Evolutionary conservation across 2,329 filamentous ascomycete genomes (phyloP).

Genomic region (Penicillium concentricum): DNA sequence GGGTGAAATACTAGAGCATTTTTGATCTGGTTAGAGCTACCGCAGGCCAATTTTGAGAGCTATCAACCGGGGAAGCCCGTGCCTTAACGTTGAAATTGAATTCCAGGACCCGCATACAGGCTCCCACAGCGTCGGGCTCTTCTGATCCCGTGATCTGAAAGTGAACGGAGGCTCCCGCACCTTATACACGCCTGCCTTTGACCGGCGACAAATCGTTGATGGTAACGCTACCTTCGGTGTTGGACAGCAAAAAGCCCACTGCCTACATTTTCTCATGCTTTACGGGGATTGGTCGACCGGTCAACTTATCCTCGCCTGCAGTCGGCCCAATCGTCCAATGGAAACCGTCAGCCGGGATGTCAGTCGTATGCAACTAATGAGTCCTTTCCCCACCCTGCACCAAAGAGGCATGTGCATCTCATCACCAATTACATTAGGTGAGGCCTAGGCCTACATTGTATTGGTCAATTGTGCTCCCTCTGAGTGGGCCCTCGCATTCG

Average conservation of each 20-base stretch:
- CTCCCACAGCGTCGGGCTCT: conserved; percentile 38
- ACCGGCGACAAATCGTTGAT: conserved; percentile 36
- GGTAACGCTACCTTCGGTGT: conserved; percentile 18
- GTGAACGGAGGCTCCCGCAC: conserved; percentile 35
- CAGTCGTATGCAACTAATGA: conserved; percentile 32
- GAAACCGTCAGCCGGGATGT: conserved; percentile 16
- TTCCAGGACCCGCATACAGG: conserved; percentile 37
- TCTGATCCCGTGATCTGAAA: conserved; percentile 41
- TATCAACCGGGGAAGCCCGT: conserved; percentile 6
- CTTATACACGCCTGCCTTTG: conserved; percentile 29
- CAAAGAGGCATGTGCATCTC: conserved; percentile 15
- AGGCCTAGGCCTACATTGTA: conserved; percentile 5
- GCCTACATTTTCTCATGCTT: conserved; percentile 13
- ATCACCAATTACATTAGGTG: conserved; percentile 11
- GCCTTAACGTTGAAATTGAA: conserved; percentile 42
- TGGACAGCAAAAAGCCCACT: conserved; percentile 28
- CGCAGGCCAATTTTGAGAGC: conserved; percentile 7
- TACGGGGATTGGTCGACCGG: conserved; percentile 27
- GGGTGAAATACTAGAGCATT: conserved; percentile 4
- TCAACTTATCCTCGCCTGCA: conserved; percentile 25
- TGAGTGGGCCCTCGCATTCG: conserved; percentile 27
- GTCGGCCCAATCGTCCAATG: conserved; percentile 28
- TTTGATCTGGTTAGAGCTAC: conserved; percentile 2
- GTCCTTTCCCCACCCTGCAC: conserved; percentile 18
- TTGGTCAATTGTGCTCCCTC: conserved; percentile 14